Base-by-base conservation (phyloP, 2,329 filamentous ascomycete genomes). In the Fusarium pseudograminearum region DNA sequence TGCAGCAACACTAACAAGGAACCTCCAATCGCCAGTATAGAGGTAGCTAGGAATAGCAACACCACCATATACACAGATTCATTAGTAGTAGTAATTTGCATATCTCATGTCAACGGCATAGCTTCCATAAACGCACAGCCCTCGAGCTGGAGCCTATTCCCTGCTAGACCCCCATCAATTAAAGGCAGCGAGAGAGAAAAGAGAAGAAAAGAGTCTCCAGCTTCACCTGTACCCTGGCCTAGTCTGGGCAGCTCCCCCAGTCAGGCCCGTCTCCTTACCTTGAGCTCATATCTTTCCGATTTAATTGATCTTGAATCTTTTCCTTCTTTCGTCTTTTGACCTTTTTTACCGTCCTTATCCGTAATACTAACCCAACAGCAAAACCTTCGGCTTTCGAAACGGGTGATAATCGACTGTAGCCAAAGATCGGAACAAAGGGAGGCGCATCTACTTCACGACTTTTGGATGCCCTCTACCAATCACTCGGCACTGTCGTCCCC, bases 321-420 rank as follows among this genome's bases (percentile, higher is more conserved):
- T 51, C 44, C 26, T 61, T 62, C 52, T 58, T 33, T 36, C 34
- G 47, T 63, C 58, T 45, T 67, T 41, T 20, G 34, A 40, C 55
- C 40, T 50, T 54, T 38, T 38, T 45, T 26, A 48, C 33, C 38
- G 44, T 46, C 61, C 38, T 50, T 45, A 46, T 54, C 60, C 58
- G 50, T 70, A 70, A 70, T 70, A 68, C 62, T 70, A 70, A 70
- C 59, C 62, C 62, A 57, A 47, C 42, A 64, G 58, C 51, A 46
- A 57, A 63, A 51, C 44, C 42, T 53, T 41, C 53, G 57, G 59
- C 20, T 56, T 54, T 54, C 63, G 41, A 52, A 52, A 70, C 53
- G 67, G 67, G 53, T 50, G 62, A 70, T 70, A 65, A 65, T 62
- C 67, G 67, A 69, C 50, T 64, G 50, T 41, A 36, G 44, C 36